Base-by-base conservation (phyloP, 305 asterid genomes). In the Plantago coronopus region DNA sequence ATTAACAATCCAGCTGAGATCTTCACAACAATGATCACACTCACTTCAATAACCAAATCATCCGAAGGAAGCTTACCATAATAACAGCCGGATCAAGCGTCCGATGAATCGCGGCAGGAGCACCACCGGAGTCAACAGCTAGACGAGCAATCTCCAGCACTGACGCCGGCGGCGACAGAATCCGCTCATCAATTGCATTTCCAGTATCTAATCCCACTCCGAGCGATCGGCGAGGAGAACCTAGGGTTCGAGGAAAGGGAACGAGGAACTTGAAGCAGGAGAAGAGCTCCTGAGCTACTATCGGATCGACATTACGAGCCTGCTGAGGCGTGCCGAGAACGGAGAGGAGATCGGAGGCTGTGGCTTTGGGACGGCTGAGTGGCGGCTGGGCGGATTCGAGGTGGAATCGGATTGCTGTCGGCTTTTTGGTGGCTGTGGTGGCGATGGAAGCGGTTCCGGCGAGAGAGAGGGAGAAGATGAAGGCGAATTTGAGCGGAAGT, bases 71-170 rank as follows among this genome's bases (percentile, higher is more conserved):
- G 57, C 76, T 72, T 17, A 87, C 97, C n/a, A 71, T 71, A 62
- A 85, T 69, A 34, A 75, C 57, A 16, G 80, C 57, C 7, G 97
- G 96, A 73, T 91, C 96, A 65, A 91, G 89, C 27, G 80, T 76
- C 17, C 80, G 69, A 47, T 83, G 86, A 75, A 91, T 81, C 51
- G 91, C 81, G 42, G 78, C 94, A 37, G 94, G 85, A 25, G 87
- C 91, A 48, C 70, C 88, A n/a, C 97, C 94, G 0, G 96, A 91
- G 56, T 91, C 96, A 51, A 85, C 54, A 11, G 94, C 85, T 5
- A 91, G 80, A 16, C 95, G 90, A 64, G 89, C 96, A 54, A 91
- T 77, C 74, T 91, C 97, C 81, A 87, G 54, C 5, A 91, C 83
- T 0, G 96, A 68, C 57, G 65, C 70, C 29, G 97, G 96, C 4